These are phyloP conservation scores for Populus simonii DNA, from an alignment of 345 rosid species.

Conservation along the genomic window DNA sequence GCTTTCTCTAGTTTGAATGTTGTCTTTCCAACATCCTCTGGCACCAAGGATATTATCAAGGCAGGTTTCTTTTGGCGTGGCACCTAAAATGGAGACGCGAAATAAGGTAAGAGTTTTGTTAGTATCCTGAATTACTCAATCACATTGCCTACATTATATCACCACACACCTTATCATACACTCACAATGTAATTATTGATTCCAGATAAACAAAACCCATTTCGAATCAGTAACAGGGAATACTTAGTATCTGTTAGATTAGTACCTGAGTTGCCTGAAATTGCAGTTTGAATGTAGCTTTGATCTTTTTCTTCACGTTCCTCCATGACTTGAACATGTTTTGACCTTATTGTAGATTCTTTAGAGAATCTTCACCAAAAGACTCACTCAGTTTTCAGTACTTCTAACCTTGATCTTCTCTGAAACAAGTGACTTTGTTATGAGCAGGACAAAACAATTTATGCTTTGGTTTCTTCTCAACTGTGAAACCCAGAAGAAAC, in stretches of 20 bases:
- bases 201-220: background rate
- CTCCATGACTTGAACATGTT: constrained; percentile 89
- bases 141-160: background rate
- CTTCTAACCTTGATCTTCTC: constrained; percentile 11
- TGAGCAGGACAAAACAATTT: constrained; percentile 14
- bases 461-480: constrained; percentile 17
- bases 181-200: background rate
- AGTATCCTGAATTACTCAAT: background rate
- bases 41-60: constrained; percentile 24
- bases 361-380: constrained; percentile 24
- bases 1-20: constrained; percentile 31
- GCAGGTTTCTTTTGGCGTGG: constrained; percentile 76
- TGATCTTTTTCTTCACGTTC: constrained; percentile 73
- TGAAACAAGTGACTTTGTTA: background rate
- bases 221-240: background rate
- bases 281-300: constrained; percentile 63
- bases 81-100: constrained; percentile 51
- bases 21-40: constrained; percentile 35
- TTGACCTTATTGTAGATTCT: constrained; percentile 9
- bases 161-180: background rate
- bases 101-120: constrained; percentile 22
- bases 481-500: constrained; percentile 10
- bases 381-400: constrained; percentile 5
- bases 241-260: constrained; percentile 1
- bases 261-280: constrained; percentile 50